Conservation (phyloP, 306 rosid genomes). For the Prosopis cineraria region DNA sequence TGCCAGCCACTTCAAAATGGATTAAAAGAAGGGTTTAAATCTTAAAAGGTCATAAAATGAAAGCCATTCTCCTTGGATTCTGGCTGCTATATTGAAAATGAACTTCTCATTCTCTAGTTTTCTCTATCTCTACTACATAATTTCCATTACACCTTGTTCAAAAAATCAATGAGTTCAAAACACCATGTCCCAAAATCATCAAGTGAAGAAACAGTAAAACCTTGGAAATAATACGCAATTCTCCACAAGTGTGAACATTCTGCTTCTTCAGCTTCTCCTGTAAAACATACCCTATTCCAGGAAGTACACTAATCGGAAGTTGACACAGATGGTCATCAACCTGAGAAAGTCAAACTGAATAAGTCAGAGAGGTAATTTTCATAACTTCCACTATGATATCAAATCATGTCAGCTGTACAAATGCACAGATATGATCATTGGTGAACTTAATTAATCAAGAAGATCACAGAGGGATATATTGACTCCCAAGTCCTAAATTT, state of each 20-base stretch:
- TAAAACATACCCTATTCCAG: slow-evolving; percentile 82
- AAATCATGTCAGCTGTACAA: slow-evolving; percentile 23
- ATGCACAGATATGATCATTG: neutral
- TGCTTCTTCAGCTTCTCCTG: slow-evolving; percentile 78
- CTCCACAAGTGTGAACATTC: slow-evolving; percentile 72
- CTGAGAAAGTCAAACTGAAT: slow-evolving; percentile 50
- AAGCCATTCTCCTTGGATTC: slow-evolving; percentile 18
- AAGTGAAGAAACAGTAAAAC: slow-evolving; percentile 39
- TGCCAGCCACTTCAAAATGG: too few relatives aligned
- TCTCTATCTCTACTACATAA: slow-evolving; percentile 10
- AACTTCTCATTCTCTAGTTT: slow-evolving; percentile 3
- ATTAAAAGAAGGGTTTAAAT: neutral
- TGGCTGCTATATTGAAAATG: slow-evolving; percentile 1
- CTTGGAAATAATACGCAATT: slow-evolving; percentile 74
- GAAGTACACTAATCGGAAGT: slow-evolving; percentile 83
- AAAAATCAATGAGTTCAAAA: slow-evolving; percentile 4
- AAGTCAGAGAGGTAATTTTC: slow-evolving; percentile 27
- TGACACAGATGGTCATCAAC: slow-evolving; percentile 70
- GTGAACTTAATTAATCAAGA: neutral
- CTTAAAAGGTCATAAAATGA: neutral
- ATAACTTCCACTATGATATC: slow-evolving; percentile 29
- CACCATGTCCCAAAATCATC: slow-evolving; percentile 8
- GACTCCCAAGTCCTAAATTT: neutral
- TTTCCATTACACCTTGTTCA: neutral
- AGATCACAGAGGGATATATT: neutral